Evolutionary conservation across 306 rosid species (phyloP), one percentile per base, ranked within the genome.

Genomic region (Quercus dentata): DNA sequence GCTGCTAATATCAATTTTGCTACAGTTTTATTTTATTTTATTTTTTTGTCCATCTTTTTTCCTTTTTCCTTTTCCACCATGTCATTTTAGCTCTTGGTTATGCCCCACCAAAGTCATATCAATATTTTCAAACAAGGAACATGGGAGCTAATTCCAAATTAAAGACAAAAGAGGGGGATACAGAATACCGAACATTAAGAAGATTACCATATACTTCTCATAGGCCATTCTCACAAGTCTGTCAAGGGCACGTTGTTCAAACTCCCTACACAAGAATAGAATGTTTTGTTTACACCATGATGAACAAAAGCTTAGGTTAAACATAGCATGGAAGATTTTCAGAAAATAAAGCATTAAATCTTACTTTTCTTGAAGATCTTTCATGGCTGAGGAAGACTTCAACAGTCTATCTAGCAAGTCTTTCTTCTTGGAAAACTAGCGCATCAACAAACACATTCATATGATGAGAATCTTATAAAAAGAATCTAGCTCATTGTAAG

Each of bases 161-260:
- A 74, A 59, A 77, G 56, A 77, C 28, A 69, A 85, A 28, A 67
- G 38, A 74, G 68, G 79, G 72, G 21, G 19, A 41, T 41, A 41
- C 12, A 41, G 46, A 41, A 41, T 41, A 41, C 30, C 35, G 70
- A 68, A 68, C 46, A 78, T 80, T 46, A 69, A n/a, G 78, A 56
- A 78, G 79, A 83, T 83, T 94, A 95, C 99, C 97, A 73, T 86
- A 82, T 95, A 90, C 86, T 93, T 95, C 83, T 89, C 92, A 77
- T 90, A 90, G 80, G 99, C 91, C 92, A 88, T 87, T 77, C 87
- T 84, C 79, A 88, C 51, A 31, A 95, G 99, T 85, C 87, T 93
- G 77, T 95, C 97, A 76, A 92, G 84, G 75, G 95, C 96, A 74
- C 83, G 84, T 75, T 82, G 89, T 74, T 95, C 99, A 88, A 91